A percentile compares a stretch with the other conserved stretches of the same genome.
phyloP scores from a whole-genome alignment of 371 early-diverging fungal species.

The Syncephalis plumigaleata region DNA sequence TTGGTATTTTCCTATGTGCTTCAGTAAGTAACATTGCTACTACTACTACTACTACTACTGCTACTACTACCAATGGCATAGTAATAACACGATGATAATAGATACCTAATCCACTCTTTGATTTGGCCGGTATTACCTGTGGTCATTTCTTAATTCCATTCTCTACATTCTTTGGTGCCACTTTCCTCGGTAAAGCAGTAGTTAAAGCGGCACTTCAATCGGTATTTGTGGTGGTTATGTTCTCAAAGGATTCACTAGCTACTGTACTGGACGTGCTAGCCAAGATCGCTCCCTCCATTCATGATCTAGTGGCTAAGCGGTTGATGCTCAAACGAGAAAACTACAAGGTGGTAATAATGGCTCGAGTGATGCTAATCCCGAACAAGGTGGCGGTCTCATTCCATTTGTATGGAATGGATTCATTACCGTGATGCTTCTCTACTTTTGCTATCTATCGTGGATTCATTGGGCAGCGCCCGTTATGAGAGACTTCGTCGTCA shows the following conservation, averaged over 20 bases:
- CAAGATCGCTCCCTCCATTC: constrained; percentile 22
- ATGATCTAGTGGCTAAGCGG: constrained; percentile 23
- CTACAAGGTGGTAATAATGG: constrained; percentile 8
- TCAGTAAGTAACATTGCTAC: too few relatives aligned
- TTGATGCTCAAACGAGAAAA: constrained; percentile 23
- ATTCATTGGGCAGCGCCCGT: constrained; percentile 57
- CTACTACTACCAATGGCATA: neutral
- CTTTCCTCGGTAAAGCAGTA: constrained; percentile 78
- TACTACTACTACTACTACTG: neutral
- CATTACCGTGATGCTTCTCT: constrained; percentile 57
- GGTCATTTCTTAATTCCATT: constrained; percentile 80
- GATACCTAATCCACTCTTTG: constrained; percentile 91
- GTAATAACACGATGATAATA: constrained; percentile 5
- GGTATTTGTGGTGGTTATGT: constrained; percentile 28
- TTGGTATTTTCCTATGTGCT: constrained; percentile 77
- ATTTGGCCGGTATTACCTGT: constrained; percentile 85
- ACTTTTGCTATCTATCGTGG: constrained; percentile 66
- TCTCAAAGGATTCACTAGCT: constrained; percentile 46
- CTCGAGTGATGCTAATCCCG: neutral
- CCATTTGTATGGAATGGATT: constrained; percentile 58
- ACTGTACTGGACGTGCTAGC: constrained; percentile 24
- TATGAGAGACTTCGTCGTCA: constrained; percentile 25
- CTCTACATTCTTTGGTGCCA: constrained; percentile 83
- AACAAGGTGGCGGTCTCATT: constrained; percentile 14
- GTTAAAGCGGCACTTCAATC: constrained; percentile 67